Base-by-base conservation (phyloP, 805 yeast species). In the Yamadazyma olivae region DNA sequence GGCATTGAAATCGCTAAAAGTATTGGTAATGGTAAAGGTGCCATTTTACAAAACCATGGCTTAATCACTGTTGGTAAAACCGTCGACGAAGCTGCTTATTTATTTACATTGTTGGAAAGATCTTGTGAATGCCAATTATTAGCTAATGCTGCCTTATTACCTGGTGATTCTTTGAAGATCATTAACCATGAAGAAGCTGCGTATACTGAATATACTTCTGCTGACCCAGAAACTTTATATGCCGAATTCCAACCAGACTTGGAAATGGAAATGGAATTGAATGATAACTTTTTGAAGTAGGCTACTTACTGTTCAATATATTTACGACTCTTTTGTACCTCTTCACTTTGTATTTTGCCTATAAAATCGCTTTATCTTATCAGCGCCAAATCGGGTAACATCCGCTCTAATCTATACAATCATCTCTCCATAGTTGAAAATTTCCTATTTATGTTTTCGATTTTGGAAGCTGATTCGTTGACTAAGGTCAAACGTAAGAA, bases 231-330 rank as follows among this genome's bases (percentile, higher is more conserved):
- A 45, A 63, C 81, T 3, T 56, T 83, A 39, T 84, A 77, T 60
- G 64, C 77, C 27, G 89, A 83, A 49, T 81, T 83, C 58, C 87
- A 82, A 60, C 78, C 83, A 1, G 89, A 83, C 38, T 68, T 64
- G 31, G 80, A 77, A 42, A 41, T 42, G 47, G 52, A 37, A 29
- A 10, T 13, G 17, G 36, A 37, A 18, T 27, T 20, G 2, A 37
- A 37, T 18, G n/a, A n/a, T 12, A 32, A 37, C 15, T 37, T 37
- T 17, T 17, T 37, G 8, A 25, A 30, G 9, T 36, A 35, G 17
- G n/a, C n/a, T 23, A n/a, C n/a, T n/a, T n/a, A n/a, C 5, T 13
- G 6, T 30, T 13, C n/a, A n/a, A n/a, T n/a, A n/a, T n/a, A n/a
- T n/a, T n/a, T 7, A 21, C 23, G 9, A 7, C 23, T 21, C 23